Percentiles rank a stretch among this genome's conserved stretches.
Evolutionary conservation across 2,329 filamentous ascomycete genomes (phyloP).

Genomic region (Macrophomina phaseolina): DNA sequence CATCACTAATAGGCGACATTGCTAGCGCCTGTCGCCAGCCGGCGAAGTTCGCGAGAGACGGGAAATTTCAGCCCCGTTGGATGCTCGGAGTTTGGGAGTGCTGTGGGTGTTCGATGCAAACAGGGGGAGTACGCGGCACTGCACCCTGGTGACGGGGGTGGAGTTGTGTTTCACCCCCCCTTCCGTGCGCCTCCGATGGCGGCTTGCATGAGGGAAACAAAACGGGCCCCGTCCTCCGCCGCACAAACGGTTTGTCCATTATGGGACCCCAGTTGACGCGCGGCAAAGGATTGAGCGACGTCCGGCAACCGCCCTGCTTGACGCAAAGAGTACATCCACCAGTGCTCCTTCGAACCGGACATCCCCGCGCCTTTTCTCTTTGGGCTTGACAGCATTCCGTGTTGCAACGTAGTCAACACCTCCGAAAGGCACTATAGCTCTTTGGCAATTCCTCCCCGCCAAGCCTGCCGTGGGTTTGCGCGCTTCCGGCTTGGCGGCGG

Average conservation of each 20-base stretch:
- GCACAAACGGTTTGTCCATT: neutral
- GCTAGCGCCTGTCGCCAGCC: neutral
- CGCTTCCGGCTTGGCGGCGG: neutral
- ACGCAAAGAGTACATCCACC: constrained; percentile 24
- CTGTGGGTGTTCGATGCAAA: neutral
- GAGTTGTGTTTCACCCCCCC: constrained; percentile 8
- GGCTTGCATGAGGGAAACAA: constrained; percentile 1
- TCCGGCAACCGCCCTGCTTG: neutral
- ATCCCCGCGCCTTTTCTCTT: neutral
- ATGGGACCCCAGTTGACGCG: neutral
- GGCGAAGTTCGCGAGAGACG: neutral
- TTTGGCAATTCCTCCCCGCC: neutral
- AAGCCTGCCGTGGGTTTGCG: constrained; percentile 6
- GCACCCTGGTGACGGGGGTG: neutral
- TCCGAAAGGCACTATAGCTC: neutral
- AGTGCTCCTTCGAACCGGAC: constrained; percentile 11
- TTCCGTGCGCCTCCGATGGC: neutral
- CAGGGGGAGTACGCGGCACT: constrained; percentile 7
- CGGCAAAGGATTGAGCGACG: neutral
- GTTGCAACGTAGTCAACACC: no score
- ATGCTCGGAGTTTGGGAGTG: neutral
- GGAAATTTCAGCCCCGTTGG: neutral
- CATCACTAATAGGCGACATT: neutral
- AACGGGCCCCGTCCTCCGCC: neutral
- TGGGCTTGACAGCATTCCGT: no score